These are phyloP conservation scores for Trichomonascus vanleenenianus DNA, from an alignment of 805 yeast genomes.

Conservation along the genomic window DNA sequence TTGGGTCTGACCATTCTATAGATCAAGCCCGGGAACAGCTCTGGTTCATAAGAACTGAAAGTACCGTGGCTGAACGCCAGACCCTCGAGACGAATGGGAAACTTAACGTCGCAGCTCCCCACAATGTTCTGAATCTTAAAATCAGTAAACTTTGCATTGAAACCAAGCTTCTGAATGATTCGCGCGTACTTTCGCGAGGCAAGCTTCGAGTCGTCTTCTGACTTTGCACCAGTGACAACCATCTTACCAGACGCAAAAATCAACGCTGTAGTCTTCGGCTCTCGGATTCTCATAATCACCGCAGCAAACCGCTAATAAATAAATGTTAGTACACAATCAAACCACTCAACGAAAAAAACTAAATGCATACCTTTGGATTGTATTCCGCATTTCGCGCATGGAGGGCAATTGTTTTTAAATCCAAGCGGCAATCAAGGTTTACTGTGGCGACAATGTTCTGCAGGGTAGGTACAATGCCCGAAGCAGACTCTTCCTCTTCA, in stretches of 20 bases:
- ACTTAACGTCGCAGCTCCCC: slow-evolving; percentile 97
- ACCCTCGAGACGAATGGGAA: slow-evolving; percentile 95
- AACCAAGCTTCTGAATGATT: slow-evolving; percentile 95
- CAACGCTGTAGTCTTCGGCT: slow-evolving; percentile 95
- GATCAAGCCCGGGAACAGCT: slow-evolving; percentile 93
- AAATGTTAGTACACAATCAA: slow-evolving; percentile 1
- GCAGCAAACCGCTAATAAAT: slow-evolving; percentile 79
- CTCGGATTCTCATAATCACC: slow-evolving; percentile 98
- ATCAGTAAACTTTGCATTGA: slow-evolving; percentile 95
- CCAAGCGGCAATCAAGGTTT: slow-evolving; percentile 90
- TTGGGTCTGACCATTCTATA: slow-evolving; percentile 99
- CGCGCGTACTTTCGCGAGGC: slow-evolving; percentile 98
- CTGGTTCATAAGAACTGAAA: slow-evolving; percentile 98
- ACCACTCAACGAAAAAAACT: slow-evolving; percentile 23
- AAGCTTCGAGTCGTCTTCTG: slow-evolving; percentile 96
- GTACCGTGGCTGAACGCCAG: slow-evolving; percentile 97
- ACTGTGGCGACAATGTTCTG: slow-evolving; percentile 95
- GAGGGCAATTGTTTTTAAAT: slow-evolving; percentile 91
- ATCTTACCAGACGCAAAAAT: slow-evolving; percentile 98
- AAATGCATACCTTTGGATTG: slow-evolving; percentile 55
- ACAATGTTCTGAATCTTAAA: slow-evolving; percentile 97
- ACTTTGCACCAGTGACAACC: slow-evolving; percentile 99
- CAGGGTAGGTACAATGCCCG: slow-evolving; percentile 93
- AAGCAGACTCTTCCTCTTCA: slow-evolving; percentile 55
- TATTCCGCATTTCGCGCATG: slow-evolving; percentile 99